Percentiles rank a stretch among this genome's conserved stretches.
Conservation (phyloP, 768 basidiomycete genomes). For the Agaricus bisporus region DNA sequence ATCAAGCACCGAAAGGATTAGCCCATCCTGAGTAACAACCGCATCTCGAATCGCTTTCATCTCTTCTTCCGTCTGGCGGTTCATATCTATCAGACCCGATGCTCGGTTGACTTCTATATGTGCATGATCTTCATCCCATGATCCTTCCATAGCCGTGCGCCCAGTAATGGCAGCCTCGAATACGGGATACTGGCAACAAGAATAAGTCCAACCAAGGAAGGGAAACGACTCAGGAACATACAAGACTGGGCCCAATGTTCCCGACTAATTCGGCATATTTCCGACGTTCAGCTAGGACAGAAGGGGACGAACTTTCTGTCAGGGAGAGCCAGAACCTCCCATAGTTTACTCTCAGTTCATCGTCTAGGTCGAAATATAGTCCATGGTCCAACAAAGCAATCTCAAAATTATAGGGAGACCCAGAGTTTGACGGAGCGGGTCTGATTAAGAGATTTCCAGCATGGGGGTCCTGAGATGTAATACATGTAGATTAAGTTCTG, state of each 20-base stretch:
- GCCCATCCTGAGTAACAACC: conserved; percentile 74
- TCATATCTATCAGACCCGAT: conserved; percentile 70
- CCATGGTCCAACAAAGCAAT: conserved; percentile 94
- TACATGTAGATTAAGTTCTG: conserved; percentile 1
- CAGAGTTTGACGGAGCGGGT: conserved; percentile 51
- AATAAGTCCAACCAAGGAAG: conserved; percentile 1
- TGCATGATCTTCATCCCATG: conserved; percentile 37
- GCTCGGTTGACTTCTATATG: conserved; percentile 50
- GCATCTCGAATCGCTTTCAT: conserved; percentile 78
- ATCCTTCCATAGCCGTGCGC: conserved; percentile 66
- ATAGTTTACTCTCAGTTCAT: conserved; percentile 75
- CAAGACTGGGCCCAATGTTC: conserved; percentile 83
- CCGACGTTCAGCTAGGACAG: conserved; percentile 60
- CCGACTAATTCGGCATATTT: conserved; percentile 90
- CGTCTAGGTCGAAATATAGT: conserved; percentile 86
- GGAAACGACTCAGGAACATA: conserved; percentile 29
- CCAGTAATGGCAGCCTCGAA: conserved; percentile 96
- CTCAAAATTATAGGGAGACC: conserved; percentile 92
- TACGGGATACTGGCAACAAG: conserved; percentile 66
- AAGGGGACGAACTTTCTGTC: conserved; percentile 63
- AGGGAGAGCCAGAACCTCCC: conserved; percentile 88
- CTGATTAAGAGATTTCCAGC: conserved; percentile 92
- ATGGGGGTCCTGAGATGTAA: conserved; percentile 67
- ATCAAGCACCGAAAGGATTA: conserved; percentile 82
- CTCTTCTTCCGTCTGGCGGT: conserved; percentile 69